Percentiles rank a stretch among this genome's conserved stretches.
These are phyloP conservation scores for Pythium dissotocum DNA, from an alignment of 352 stramenopile species.

Conservation along the genomic window DNA sequence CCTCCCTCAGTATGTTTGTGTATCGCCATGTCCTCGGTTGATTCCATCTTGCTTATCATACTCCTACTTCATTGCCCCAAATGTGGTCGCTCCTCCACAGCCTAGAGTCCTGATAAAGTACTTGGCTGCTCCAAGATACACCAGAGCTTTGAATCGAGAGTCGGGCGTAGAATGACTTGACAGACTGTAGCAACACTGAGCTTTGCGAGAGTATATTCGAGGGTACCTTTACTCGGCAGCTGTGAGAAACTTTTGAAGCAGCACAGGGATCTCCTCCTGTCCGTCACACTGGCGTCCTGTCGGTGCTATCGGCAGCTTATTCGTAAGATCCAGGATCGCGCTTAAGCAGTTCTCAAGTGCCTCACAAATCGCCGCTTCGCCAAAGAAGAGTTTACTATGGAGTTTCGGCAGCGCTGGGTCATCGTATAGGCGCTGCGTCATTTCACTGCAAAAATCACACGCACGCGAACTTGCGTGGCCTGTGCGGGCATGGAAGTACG, in stretches of 20 bases:
- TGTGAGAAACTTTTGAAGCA: slow-evolving; percentile 10
- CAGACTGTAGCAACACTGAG: too few species aligned
- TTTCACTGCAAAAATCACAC: slow-evolving; percentile 14
- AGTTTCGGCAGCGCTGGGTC: slow-evolving; percentile 5
- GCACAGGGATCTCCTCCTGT: slow-evolving; percentile 10
- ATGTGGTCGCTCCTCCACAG: too few species aligned
- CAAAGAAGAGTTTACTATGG: slow-evolving; percentile 11
- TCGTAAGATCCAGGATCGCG: neutral
- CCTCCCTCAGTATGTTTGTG: too few species aligned
- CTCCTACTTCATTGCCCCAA: too few species aligned
- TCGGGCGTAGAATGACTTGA: too few species aligned
- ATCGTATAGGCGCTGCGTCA: slow-evolving; percentile 1
- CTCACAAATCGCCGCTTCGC: neutral
- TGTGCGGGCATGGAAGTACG: slow-evolving; percentile 17
- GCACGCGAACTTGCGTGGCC: neutral
- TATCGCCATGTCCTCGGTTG: too few species aligned
- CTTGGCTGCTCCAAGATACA: too few species aligned
- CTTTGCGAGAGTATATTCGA: too few species aligned
- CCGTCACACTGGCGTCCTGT: slow-evolving; percentile 7
- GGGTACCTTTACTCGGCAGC: too few species aligned
- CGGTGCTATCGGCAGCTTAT: neutral
- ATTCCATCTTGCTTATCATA: too few species aligned
- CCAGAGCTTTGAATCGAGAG: too few species aligned
- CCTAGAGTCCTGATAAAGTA: too few species aligned
- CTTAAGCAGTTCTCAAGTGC: slow-evolving; percentile 15